phyloP scores from a whole-genome alignment of 495 filamentous ascomycete species.

The Xylaria nigripes region DNA sequence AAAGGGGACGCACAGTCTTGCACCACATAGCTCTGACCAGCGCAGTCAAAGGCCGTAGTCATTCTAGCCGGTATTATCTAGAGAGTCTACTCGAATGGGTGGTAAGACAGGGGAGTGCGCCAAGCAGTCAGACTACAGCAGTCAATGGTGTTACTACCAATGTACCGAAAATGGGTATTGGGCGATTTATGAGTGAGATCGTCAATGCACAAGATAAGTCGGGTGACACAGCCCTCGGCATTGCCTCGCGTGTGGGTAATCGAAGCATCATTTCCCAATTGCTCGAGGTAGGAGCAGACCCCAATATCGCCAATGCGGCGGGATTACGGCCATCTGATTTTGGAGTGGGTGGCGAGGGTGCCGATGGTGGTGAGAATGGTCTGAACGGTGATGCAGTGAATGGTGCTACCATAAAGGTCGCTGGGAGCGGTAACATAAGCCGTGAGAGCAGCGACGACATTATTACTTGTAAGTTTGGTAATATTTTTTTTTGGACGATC shows the following conservation, averaged over 20 bases:
- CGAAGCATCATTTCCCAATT: conserved; percentile 86
- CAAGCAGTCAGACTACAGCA: conserved; percentile 46
- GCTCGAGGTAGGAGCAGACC: conserved; percentile 85
- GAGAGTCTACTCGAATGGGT: conserved; percentile 90
- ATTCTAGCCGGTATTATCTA: conserved; percentile 84
- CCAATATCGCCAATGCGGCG: conserved; percentile 77
- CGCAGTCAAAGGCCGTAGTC: conserved; percentile 78
- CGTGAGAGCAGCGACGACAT: conserved; percentile 60
- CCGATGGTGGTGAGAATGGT: conserved; percentile 36
- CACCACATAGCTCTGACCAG: conserved; percentile 95
- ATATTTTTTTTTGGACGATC: background rate
- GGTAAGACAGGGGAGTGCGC: conserved; percentile 60
- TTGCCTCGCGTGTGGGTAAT: conserved; percentile 85
- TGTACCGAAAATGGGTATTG: conserved; percentile 65
- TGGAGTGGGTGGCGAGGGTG: conserved; percentile 61
- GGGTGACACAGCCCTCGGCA: conserved; percentile 89
- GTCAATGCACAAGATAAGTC: conserved; percentile 88
- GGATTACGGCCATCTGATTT: conserved; percentile 84
- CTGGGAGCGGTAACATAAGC: conserved; percentile 38
- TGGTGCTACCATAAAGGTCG: conserved; percentile 21
- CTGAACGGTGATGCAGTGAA: conserved; percentile 16
- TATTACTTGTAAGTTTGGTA: conserved; percentile 51
- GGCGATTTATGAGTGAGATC: conserved; percentile 88
- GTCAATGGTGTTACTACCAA: conserved; percentile 22
- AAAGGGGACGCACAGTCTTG: conserved; percentile 80